A percentile compares a stretch with the other conserved stretches of the same genome.
Evolutionary conservation across 1,284 basidiomycete genomes (phyloP).

Genomic region (Ustilago esculenta): DNA sequence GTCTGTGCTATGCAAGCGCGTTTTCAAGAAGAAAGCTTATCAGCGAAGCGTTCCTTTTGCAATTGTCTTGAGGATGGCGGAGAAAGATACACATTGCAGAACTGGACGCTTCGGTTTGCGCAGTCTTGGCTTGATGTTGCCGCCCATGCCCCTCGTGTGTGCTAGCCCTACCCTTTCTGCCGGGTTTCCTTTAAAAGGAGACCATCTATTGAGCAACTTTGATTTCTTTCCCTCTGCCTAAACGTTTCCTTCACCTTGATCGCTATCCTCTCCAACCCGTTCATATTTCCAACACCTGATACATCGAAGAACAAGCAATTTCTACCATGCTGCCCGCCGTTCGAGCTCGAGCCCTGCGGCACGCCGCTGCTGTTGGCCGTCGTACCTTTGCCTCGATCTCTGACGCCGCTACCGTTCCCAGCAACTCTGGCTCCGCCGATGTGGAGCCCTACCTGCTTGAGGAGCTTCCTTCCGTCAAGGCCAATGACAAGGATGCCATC

Average conservation of each 20-base stretch:
- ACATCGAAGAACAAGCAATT: too few species aligned
- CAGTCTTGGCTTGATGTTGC: too few species aligned
- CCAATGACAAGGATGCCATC: constrained; percentile 38
- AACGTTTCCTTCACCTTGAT: neutral
- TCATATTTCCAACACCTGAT: too few species aligned
- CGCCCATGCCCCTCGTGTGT: neutral
- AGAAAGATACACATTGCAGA: too few species aligned
- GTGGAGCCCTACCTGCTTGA: constrained; percentile 57
- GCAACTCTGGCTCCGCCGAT: constrained; percentile 5
- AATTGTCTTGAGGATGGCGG: too few species aligned
- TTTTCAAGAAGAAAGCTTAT: too few species aligned
- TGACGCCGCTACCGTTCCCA: constrained; percentile 24
- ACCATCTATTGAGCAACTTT: too few species aligned
- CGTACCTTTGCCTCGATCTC: constrained; percentile 43
- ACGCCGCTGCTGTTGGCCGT: constrained; percentile 9
- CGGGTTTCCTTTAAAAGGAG: neutral
- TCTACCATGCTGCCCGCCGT: constrained; percentile 25
- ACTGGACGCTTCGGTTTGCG: too few species aligned
- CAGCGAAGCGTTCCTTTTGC: too few species aligned
- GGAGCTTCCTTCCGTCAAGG: constrained; percentile 30
- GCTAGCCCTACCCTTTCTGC: neutral
- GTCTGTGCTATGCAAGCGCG: too few species aligned
- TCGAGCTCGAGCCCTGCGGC: constrained; percentile 27
- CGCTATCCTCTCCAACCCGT: neutral
- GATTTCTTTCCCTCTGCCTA: too few species aligned